Base-by-base conservation (phyloP, 2,329 filamentous ascomycete genomes). In the Xylariaceae sp. region DNA sequence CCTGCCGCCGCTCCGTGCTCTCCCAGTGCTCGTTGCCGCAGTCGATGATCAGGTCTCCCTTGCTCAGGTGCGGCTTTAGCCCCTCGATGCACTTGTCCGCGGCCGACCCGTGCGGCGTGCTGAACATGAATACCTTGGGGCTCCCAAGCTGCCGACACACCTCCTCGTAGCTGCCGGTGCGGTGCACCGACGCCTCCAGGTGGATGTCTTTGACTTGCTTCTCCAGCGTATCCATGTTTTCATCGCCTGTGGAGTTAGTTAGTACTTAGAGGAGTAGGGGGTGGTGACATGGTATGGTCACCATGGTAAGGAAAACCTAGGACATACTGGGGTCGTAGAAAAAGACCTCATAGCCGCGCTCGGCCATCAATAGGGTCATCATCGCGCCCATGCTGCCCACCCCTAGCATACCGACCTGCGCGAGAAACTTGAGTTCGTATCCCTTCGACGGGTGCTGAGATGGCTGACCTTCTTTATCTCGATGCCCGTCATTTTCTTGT, bases 1-100 rank as follows among this genome's bases (percentile, higher is more conserved):
- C 62, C 47, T 83, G 79, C 24, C 78, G 61, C 9, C 75, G 55
- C 50, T 85, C 74, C 0, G 80, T 84, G 29, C 72, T 75, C 22
- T 67, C 58, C 56, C 75, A 83, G 50, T 80, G 65, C 55, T 85
- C 79, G 46, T 84, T 85, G 1, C 74, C 75, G 8, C 74, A 76
- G 49, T 84, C 80, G 19, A 85, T 65, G 35, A 85, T 75, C 32
- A 84, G 74, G 50, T 85, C 80, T 11, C 72, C 74, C 28, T 62
- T 61, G 13, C 67, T 63, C 3, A 85, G 58, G 39, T 72, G 77
- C 37, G 34, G 61, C 57, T 36, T 40, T 6, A 58, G 43, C 26
- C 46, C 43, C 18, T 63, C 53, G 8, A 65, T 45, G 16, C 57
- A 57, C n/a, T 52, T 50, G 42, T 65, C 60, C 5, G 55, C 58